These are phyloP conservation scores for Vigna trinervia DNA, from an alignment of 306 rosid genomes.

Conservation along the genomic window DNA sequence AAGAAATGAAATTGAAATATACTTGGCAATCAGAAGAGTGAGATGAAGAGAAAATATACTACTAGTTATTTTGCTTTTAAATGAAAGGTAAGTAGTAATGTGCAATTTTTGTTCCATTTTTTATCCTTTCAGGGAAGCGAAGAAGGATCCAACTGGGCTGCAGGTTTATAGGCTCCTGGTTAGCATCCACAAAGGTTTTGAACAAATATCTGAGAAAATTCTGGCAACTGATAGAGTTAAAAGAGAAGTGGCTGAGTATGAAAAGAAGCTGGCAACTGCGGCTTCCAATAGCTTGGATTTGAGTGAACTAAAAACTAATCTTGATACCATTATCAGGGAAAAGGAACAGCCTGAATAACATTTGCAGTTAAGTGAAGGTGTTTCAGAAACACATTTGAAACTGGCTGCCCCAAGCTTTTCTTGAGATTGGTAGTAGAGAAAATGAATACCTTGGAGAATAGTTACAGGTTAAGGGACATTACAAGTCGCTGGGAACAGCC, in stretches of 20 bases:
- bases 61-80: background rate
- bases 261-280: conserved; percentile 71
- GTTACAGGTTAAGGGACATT: conserved; percentile 41
- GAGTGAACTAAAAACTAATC: conserved; percentile 65
- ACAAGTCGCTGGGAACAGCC: conserved; percentile 28
- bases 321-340: conserved; percentile 63
- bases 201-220: conserved; percentile 77
- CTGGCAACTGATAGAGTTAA: conserved; percentile 73
- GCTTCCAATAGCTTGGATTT: conserved; percentile 60
- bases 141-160: conserved; percentile 71
- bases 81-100: conserved; percentile 21
- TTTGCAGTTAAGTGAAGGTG: conserved; percentile 40
- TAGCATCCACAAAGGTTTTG: conserved; percentile 79
- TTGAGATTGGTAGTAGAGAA: conserved; percentile 60
- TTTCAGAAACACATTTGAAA: conserved; percentile 28
- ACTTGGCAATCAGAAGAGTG: background rate
- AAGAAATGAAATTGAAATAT: conserved; percentile 21
- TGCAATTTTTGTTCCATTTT: conserved; percentile 23
- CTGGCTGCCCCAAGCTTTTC: conserved; percentile 47
- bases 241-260: conserved; percentile 76
- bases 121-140: conserved; percentile 75
- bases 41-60: conserved; percentile 20
- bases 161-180: conserved; percentile 80
- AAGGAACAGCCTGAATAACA: conserved; percentile 54
- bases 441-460: conserved; percentile 54